Evolutionary conservation across 2,329 filamentous ascomycete species (phyloP).

Genomic region (Botryosphaeria dothidea): DNA sequence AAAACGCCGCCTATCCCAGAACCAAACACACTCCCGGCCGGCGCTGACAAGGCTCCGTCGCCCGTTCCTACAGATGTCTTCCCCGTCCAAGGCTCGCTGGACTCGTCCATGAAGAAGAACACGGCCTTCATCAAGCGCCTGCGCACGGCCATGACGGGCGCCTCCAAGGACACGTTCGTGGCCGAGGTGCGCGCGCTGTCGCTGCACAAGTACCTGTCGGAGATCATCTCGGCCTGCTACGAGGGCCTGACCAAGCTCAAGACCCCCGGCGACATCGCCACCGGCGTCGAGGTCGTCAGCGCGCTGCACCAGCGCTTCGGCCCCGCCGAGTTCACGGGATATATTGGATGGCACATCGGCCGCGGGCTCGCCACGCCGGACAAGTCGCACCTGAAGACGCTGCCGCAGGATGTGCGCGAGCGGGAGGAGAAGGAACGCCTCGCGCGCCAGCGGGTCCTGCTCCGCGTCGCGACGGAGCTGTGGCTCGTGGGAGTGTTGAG

Average conservation of each 20-base stretch:
- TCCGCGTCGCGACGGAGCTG: constrained; percentile 90
- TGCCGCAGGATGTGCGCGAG: constrained; percentile 81
- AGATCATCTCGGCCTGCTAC: constrained; percentile 94
- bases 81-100: constrained; percentile 74
- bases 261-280: constrained; percentile 85
- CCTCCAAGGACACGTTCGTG: constrained; percentile 79
- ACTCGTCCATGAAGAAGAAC: constrained; percentile 97
- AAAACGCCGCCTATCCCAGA: not conserved
- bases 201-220: constrained; percentile 93
- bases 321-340: constrained; percentile 83
- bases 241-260: constrained; percentile 93
- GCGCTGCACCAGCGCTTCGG: constrained; percentile 96
- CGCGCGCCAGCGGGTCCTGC: constrained; percentile 77
- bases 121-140: constrained; percentile 97
- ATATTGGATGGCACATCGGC: constrained; percentile 88
- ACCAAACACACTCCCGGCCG: constrained; percentile 17
- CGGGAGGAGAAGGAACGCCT: constrained; percentile 95
- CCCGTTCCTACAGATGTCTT: constrained; percentile 66
- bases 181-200: constrained; percentile 89
- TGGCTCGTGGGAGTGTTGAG: constrained; percentile 90
- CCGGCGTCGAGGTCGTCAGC: constrained; percentile 89
- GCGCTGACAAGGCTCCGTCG: constrained; percentile 23
- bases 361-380: constrained; percentile 90
- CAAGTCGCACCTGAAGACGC: constrained; percentile 75
- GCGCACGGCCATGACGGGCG: constrained; percentile 80